A percentile compares a stretch with the other conserved stretches of the same genome.
phyloP scores from a whole-genome alignment of 2,329 filamentous ascomycete species.

The Aureobasidium mangrovei region DNA sequence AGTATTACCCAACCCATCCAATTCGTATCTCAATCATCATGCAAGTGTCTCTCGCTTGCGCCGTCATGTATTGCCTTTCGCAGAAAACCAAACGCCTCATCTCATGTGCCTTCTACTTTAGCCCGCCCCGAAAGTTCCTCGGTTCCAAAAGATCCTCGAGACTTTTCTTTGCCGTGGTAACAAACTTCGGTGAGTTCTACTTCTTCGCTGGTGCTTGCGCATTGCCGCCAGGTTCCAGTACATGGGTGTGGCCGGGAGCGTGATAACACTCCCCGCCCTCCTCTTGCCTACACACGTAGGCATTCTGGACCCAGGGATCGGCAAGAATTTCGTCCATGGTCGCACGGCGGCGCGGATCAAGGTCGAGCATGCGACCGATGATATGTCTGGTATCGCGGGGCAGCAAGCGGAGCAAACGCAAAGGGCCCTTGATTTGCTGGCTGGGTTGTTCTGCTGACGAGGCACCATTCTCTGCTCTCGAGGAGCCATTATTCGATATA shows the following conservation, averaged over 20 bases:
- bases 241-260: conserved; percentile 71
- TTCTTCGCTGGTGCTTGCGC: conserved; percentile 11
- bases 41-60: conserved; percentile 2
- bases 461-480: conserved; percentile 15
- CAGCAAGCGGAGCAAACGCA: conserved; percentile 77
- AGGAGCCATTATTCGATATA: conserved; percentile 22
- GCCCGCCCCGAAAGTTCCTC: background rate
- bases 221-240: conserved; percentile 62
- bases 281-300: conserved; percentile 73
- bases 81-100: background rate
- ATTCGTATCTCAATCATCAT: conserved; percentile 7
- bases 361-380: conserved; percentile 83
- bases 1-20: conserved; percentile 6
- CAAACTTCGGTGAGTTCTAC: background rate
- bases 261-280: conserved; percentile 62
- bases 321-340: conserved; percentile 77
- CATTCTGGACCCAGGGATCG: conserved; percentile 83
- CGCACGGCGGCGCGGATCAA: conserved; percentile 74
- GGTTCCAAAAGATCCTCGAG: background rate
- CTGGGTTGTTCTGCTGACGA: conserved; percentile 14
- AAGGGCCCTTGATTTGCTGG: conserved; percentile 70
- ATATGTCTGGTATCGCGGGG: conserved; percentile 86
- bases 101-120: background rate
- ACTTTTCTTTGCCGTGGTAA: background rate
- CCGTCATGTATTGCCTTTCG: background rate